phyloP scores from a whole-genome alignment of 2,329 filamentous ascomycete genomes.

The Monilinia fructicola region DNA sequence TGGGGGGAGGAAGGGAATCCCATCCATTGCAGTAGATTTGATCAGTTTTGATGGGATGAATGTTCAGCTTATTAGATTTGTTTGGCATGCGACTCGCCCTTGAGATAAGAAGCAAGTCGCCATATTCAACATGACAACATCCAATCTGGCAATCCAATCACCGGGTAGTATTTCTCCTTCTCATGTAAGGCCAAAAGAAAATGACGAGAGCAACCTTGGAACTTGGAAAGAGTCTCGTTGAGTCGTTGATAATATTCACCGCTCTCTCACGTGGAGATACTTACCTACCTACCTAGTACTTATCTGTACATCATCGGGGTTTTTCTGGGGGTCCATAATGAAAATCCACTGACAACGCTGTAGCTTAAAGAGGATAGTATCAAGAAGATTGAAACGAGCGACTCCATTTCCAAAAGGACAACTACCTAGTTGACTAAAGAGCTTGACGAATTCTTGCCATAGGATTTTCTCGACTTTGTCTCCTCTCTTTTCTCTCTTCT shows the following conservation, averaged over 20 bases:
- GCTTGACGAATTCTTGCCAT: neutral
- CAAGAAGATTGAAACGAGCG: constrained; percentile 9
- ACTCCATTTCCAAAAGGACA: neutral
- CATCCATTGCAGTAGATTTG: too few species aligned
- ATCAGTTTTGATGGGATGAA: neutral
- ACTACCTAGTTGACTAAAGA: neutral
- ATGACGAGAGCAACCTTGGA: neutral
- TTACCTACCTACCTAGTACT: too few species aligned
- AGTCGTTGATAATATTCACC: constrained; percentile 4
- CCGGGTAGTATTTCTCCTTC: too few species aligned
- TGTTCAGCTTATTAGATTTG: neutral
- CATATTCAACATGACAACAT: too few species aligned
- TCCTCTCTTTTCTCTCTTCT: neutral
- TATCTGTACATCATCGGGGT: constrained; percentile 14
- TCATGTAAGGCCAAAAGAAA: neutral
- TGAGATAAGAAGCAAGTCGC: neutral
- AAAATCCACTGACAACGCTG: constrained; percentile 13
- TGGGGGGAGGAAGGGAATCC: too few species aligned
- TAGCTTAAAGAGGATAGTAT: neutral
- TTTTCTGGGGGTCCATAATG: constrained; percentile 5
- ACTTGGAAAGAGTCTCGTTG: neutral
- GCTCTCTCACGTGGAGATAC: constrained; percentile 9
- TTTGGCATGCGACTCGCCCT: too few species aligned
- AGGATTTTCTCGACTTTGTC: neutral
- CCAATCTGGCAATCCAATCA: too few species aligned